These are phyloP conservation scores for Neolecta irregularis DNA, from an alignment of 1,139 yeast genomes.

Conservation along the genomic window DNA sequence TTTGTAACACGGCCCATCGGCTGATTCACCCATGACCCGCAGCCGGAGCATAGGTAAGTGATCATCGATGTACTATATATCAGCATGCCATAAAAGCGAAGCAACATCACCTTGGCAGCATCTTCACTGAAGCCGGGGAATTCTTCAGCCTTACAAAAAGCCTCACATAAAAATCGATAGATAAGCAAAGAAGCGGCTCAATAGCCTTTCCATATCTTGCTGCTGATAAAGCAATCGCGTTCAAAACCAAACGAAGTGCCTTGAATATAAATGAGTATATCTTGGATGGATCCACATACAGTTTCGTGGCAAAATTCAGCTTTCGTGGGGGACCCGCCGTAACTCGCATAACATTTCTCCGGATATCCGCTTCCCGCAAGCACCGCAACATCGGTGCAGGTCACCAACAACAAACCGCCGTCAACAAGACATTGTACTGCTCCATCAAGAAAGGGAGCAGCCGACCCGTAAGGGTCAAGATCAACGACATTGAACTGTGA, in stretches of 20 bases:
- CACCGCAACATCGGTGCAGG: conserved; percentile 93
- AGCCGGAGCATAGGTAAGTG: conserved; percentile 74
- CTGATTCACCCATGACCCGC: conserved; percentile 59
- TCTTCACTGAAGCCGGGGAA: conserved; percentile 68
- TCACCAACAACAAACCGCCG: conserved; percentile 71
- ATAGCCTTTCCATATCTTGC: conserved; percentile 77
- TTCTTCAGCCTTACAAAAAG: conserved; percentile 62
- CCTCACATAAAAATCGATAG: conserved; percentile 86
- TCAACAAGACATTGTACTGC: conserved; percentile 70
- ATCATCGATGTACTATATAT: conserved; percentile 48
- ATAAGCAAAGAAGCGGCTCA: conserved; percentile 69
- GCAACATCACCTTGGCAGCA: conserved; percentile 26
- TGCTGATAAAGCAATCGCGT: conserved; percentile 64
- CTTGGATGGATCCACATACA: not conserved
- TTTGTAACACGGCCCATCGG: conserved; percentile 45
- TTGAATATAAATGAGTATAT: conserved; percentile 1
- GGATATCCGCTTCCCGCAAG: conserved; percentile 93
- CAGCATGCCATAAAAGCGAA: not conserved
- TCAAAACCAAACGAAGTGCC: conserved; percentile 70
- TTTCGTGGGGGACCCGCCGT: conserved; percentile 81
- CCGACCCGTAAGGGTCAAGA: conserved; percentile 94
- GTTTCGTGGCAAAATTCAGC: conserved; percentile 84
- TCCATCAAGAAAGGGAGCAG: conserved; percentile 83
- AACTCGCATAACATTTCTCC: conserved; percentile 84
- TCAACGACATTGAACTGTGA: conserved; percentile 66